A percentile compares a stretch with the other conserved stretches of the same genome.
These are phyloP conservation scores for Yamadazyma paraphyllophila DNA, from an alignment of 805 yeast genomes.

Conservation along the genomic window DNA sequence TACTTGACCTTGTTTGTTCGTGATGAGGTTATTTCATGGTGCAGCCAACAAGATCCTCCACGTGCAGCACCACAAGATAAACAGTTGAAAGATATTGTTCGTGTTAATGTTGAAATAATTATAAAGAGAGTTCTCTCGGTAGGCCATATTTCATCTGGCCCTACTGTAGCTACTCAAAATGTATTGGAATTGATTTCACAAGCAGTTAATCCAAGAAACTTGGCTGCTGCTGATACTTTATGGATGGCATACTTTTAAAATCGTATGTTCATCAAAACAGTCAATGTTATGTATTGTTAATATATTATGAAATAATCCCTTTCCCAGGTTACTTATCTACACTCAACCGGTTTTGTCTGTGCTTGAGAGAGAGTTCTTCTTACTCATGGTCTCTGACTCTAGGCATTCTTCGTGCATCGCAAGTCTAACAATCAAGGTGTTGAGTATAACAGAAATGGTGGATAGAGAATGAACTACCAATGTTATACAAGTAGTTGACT, in stretches of 20 bases:
- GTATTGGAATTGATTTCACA: conserved; percentile 87
- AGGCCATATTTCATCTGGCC: conserved; percentile 56
- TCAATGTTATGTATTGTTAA: background rate
- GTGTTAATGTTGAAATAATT: conserved; percentile 81
- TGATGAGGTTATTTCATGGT: conserved; percentile 95
- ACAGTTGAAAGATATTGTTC: conserved; percentile 81
- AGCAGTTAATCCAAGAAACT: conserved; percentile 91
- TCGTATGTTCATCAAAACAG: background rate
- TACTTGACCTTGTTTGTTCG: conserved; percentile 91
- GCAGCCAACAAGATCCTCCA: conserved; percentile 72
- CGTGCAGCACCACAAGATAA: conserved; percentile 78
- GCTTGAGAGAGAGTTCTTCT: no score
- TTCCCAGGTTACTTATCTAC: no score
- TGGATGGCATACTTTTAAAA: conserved; percentile 90
- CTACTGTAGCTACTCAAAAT: conserved; percentile 82
- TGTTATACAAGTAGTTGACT: conserved; percentile 18
- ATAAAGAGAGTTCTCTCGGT: conserved; percentile 75
- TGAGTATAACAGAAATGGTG: background rate
- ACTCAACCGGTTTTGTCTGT: no score
- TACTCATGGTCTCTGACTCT: no score
- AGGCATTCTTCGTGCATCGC: background rate
- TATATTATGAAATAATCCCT: no score
- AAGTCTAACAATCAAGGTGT: background rate
- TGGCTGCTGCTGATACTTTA: conserved; percentile 86
- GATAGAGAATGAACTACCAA: conserved; percentile 14